Conservation (phyloP, 352 stramenopile genomes). For the Detonula confervacea region DNA sequence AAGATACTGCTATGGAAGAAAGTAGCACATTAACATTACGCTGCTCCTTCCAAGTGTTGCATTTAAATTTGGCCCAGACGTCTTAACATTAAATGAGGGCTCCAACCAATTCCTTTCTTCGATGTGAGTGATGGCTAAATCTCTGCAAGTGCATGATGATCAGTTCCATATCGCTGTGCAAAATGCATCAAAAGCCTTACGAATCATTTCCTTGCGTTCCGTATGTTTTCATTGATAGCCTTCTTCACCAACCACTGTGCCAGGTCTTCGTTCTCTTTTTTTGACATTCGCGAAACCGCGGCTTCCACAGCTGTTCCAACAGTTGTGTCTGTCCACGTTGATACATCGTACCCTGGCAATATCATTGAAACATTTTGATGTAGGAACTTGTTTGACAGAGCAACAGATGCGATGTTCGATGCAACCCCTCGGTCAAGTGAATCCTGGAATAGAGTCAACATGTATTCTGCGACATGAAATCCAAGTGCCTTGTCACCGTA, state of each 20-base stretch:
- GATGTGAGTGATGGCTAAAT: too few species aligned
- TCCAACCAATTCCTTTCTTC: too few species aligned
- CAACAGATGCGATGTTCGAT: constrained; percentile 18
- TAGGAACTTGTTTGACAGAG: constrained; percentile 27
- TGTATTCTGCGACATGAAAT: constrained; percentile 12
- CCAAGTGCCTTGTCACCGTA: constrained; percentile 30
- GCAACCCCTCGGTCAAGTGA: constrained; percentile 40
- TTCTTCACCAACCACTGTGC: constrained; percentile 24
- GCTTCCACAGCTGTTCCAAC: constrained; percentile 25
- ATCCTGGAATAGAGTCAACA: constrained; percentile 6
- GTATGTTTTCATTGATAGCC: constrained; percentile 21
- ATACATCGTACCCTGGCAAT: constrained; percentile 9
- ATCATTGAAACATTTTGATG: constrained; percentile 15
- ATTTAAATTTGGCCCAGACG: too few species aligned
- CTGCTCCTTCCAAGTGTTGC: too few species aligned
- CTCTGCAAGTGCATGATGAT: too few species aligned
- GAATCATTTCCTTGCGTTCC: not conserved
- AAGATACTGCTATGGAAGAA: too few species aligned
- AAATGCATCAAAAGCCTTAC: too few species aligned
- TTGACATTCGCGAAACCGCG: constrained; percentile 10
- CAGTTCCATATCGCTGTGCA: too few species aligned
- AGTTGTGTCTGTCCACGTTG: not conserved
- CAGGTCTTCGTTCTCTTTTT: constrained; percentile 15
- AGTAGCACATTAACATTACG: too few species aligned
- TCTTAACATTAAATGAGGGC: too few species aligned